phyloP scores from a whole-genome alignment of 495 filamentous ascomycete genomes.

The Mycothermus thermophilus region DNA sequence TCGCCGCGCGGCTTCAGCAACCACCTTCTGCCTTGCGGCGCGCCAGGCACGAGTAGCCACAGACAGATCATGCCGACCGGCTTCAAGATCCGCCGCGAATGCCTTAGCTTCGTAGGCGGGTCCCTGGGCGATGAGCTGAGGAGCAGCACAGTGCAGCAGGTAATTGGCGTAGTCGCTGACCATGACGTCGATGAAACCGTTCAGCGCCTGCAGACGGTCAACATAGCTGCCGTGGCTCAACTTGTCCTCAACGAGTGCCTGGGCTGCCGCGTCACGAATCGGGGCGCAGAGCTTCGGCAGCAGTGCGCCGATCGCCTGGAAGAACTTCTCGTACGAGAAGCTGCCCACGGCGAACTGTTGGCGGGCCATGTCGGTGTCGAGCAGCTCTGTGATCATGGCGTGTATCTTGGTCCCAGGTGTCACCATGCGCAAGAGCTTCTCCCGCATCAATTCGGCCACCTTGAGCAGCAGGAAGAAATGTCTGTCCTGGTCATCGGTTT shows the following conservation, averaged over 20 bases:
- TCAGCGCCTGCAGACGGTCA: constrained; percentile 66
- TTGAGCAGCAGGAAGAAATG: constrained; percentile 56
- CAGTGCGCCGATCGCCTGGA: constrained; percentile 73
- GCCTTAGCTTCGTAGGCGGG: constrained; percentile 64
- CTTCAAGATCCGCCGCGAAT: constrained; percentile 57
- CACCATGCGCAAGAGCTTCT: constrained; percentile 70
- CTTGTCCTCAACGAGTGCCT: constrained; percentile 57
- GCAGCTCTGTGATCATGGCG: constrained; percentile 66
- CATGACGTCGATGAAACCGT: constrained; percentile 77
- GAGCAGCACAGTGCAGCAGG: constrained; percentile 66
- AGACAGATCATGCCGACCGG: constrained; percentile 42
- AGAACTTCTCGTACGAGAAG: constrained; percentile 91
- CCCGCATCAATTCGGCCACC: constrained; percentile 73
- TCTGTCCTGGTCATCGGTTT: constrained; percentile 51
- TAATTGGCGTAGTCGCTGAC: constrained; percentile 96
- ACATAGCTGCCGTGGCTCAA: constrained; percentile 63
- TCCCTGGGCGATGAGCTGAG: constrained; percentile 68
- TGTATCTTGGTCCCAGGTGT: constrained; percentile 69
- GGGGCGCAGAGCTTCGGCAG: constrained; percentile 93
- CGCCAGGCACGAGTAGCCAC: constrained; percentile 62
- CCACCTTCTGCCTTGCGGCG: constrained; percentile 49
- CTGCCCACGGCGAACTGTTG: constrained; percentile 64
- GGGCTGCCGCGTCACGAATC: constrained; percentile 72
- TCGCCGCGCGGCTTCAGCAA: constrained; percentile 56
- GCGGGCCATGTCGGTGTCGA: constrained; percentile 65